A percentile compares a stretch with the other conserved stretches of the same genome.
phyloP scores from a whole-genome alignment of 306 rosid species.

The Herpetospermum pedunculosum region DNA sequence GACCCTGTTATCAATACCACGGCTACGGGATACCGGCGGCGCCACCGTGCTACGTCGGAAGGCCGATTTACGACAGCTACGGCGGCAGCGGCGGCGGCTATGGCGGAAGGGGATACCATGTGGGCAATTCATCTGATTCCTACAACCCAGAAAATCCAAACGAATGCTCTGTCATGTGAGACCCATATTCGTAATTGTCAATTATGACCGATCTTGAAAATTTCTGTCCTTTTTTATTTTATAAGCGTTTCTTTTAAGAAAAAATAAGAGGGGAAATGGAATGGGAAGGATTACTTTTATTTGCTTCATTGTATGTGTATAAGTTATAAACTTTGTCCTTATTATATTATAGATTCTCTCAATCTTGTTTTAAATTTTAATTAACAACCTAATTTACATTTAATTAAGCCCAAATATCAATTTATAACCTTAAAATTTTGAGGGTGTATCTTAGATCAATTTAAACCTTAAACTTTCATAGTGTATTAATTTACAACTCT shows the following conservation, averaged over 20 bases:
- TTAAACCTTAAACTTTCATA: no score
- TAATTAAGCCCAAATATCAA: no score
- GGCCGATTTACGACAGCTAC: conserved; percentile 29
- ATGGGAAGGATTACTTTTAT: background rate
- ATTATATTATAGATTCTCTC: background rate
- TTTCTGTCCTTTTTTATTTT: background rate
- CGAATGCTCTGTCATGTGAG: conserved; percentile 4
- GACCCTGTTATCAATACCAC: conserved; percentile 11
- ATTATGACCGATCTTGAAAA: background rate
- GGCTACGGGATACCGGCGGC: conserved; percentile 16
- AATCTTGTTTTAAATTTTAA: background rate
- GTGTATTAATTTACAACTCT: no score
- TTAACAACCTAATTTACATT: no score
- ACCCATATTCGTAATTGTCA: background rate
- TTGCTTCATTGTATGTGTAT: background rate
- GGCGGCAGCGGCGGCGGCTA: background rate
- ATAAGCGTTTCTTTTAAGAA: background rate
- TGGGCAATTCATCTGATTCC: background rate
- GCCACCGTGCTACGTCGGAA: conserved; percentile 7
- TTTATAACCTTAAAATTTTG: no score
- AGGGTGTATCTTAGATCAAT: no score
- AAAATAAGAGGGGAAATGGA: background rate
- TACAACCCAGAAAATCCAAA: conserved; percentile 2
- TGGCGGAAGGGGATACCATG: background rate
- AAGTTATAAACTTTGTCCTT: background rate